A percentile compares a stretch with the other conserved stretches of the same genome.
phyloP scores from a whole-genome alignment of 495 filamentous ascomycete species.

The Penicillium nucicola region DNA sequence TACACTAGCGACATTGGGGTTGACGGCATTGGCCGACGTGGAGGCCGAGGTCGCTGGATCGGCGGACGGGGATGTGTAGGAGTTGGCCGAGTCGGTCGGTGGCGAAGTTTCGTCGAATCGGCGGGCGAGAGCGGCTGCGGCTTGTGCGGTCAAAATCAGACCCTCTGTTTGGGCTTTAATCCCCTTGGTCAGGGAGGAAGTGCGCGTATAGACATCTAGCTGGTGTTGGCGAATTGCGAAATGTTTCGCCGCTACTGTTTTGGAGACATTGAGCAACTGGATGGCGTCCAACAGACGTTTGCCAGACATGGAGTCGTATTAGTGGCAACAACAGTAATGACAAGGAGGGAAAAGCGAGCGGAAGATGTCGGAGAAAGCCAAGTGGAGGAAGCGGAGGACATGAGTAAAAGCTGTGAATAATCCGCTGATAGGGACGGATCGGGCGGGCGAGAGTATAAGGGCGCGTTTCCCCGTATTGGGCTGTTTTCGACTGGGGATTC shows the following conservation, averaged over 20 bases:
- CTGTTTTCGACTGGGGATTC: too few relatives aligned
- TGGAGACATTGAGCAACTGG: slow-evolving; percentile 73
- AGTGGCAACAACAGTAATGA: too few relatives aligned
- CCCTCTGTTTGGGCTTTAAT: slow-evolving; percentile 62
- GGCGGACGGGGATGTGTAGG: slow-evolving; percentile 13
- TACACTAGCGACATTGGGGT: too few relatives aligned
- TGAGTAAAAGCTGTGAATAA: slow-evolving; percentile 16
- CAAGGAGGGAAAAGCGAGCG: background rate
- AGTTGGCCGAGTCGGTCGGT: slow-evolving; percentile 16
- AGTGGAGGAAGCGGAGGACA: slow-evolving; percentile 7
- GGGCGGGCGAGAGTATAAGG: slow-evolving; percentile 6
- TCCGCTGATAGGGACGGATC: slow-evolving; percentile 19
- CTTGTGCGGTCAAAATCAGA: slow-evolving; percentile 60
- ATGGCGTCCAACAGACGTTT: slow-evolving; percentile 74
- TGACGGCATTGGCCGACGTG: slow-evolving; percentile 3
- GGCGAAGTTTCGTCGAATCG: slow-evolving; percentile 50
- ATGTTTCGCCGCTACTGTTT: slow-evolving; percentile 75
- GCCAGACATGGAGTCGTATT: slow-evolving; percentile 66
- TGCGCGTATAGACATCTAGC: slow-evolving; percentile 71
- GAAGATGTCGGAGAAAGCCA: slow-evolving; percentile 12
- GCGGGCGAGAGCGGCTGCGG: slow-evolving; percentile 56
- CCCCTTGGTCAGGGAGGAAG: slow-evolving; percentile 70
- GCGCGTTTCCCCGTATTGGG: slow-evolving; percentile 4
- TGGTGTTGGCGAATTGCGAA: slow-evolving; percentile 72
- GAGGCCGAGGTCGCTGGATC: slow-evolving; percentile 4